These are phyloP conservation scores for Camellia granthamiana DNA, from an alignment of 148 eudicot species.

Conservation along the genomic window DNA sequence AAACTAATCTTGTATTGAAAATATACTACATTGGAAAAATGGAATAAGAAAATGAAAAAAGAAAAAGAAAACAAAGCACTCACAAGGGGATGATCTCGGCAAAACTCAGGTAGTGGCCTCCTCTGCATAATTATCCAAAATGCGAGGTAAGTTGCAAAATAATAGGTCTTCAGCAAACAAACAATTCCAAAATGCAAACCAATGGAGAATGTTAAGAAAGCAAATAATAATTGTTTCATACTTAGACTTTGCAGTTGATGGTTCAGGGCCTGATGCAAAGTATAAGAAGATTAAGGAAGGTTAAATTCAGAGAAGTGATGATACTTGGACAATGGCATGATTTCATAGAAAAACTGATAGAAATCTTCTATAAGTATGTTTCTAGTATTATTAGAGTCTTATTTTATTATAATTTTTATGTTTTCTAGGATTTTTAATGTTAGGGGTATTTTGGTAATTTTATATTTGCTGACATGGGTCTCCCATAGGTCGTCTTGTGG, in stretches of 20 bases:
- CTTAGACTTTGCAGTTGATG: too few species aligned
- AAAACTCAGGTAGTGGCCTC: slow-evolving; percentile 87
- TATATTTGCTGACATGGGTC: too few species aligned
- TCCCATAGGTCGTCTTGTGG: too few species aligned
- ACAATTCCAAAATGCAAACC: background rate
- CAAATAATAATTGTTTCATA: background rate
- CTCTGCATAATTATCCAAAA: slow-evolving; percentile 48
- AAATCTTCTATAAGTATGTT: too few species aligned
- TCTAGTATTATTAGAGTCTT: too few species aligned
- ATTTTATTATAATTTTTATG: too few species aligned
- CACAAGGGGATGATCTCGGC: slow-evolving; percentile 79
- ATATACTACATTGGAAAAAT: background rate
- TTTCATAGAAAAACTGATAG: too few species aligned
- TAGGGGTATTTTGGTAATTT: too few species aligned
- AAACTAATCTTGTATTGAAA: background rate
- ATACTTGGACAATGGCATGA: too few species aligned
- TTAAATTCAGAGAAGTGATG: background rate
- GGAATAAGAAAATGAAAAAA: background rate
- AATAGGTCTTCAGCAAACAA: background rate
- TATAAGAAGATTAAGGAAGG: background rate
- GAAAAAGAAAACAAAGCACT: slow-evolving; percentile 15
- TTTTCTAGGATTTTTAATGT: too few species aligned
- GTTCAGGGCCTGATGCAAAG: background rate
- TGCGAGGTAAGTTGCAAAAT: background rate
- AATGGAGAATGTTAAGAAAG: background rate